Conservation (phyloP, 331 rosid species). For the Acacia concinna region DNA sequence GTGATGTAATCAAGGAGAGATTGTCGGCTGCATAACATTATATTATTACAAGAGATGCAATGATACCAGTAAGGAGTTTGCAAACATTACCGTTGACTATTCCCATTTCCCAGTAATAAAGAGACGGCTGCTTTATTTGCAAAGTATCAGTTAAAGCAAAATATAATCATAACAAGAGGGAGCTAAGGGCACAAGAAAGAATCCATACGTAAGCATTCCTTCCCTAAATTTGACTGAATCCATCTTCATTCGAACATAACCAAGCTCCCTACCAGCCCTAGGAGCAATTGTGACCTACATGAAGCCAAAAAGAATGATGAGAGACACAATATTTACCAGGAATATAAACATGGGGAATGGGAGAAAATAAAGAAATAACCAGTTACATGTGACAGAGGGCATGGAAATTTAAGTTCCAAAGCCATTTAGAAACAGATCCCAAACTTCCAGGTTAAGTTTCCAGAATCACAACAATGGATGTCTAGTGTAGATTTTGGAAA, state of each 20-base stretch:
- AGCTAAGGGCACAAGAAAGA: constrained; percentile 10
- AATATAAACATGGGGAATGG: not conserved
- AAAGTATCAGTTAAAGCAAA: constrained; percentile 24
- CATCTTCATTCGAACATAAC: constrained; percentile 93
- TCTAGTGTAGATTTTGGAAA: not conserved
- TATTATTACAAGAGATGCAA: constrained; percentile 22
- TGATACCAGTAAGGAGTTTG: not conserved
- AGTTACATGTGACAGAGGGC: not conserved
- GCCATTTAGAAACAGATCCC: not conserved
- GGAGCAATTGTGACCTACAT: constrained; percentile 95
- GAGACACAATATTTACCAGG: constrained; percentile 1
- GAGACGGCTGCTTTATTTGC: constrained; percentile 8
- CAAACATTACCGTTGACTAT: constrained; percentile 22
- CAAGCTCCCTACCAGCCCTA: constrained; percentile 97
- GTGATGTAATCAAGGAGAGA: constrained; percentile 92
- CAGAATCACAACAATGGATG: constrained; percentile 1
- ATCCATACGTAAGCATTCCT: constrained; percentile 89
- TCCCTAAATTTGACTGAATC: constrained; percentile 69
- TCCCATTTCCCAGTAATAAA: constrained; percentile 29
- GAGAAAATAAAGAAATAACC: not conserved
- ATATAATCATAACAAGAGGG: constrained; percentile 20
- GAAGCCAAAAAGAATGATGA: constrained; percentile 30
- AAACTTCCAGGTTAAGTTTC: constrained; percentile 20
- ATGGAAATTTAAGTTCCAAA: constrained; percentile 9
- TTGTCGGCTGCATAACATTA: constrained; percentile 71